Base-by-base conservation (phyloP, 208 protist genomes). In the Crithidia fasciculata region DNA sequence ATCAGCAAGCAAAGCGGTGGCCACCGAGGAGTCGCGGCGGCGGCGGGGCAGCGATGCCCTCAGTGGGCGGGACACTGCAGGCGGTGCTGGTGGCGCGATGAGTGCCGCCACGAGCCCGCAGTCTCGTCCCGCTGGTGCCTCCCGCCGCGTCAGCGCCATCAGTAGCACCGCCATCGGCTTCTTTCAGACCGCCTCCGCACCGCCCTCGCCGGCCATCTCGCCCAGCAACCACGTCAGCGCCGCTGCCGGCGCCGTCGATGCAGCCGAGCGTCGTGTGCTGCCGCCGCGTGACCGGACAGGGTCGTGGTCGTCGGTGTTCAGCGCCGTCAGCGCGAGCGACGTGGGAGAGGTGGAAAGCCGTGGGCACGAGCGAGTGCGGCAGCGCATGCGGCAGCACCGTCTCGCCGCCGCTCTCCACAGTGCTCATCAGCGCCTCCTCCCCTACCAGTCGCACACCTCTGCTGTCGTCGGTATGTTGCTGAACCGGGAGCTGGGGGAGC, bases 391-490 rank as follows among this genome's bases (percentile, higher is more conserved):
- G n/a, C 74, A 67, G 39, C 71, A 60, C 44, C 70, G 57, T 12
- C 50, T 65, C 10, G 43, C 55, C 4, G 63, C 15, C 3, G 72
- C 61, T 7, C 45, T 80, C 47, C 66, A 62, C 12, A 76, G 79
- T 13, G 57, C 56, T 10, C 67, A 73, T n/a, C 66, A 76, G 16
- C 82, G 83, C 9, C 83, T 88, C 16, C 58, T 70, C 39, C 83
- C 80, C 8, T 40, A 63, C 66, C 80, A 80, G 8, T 83, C 90
- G 5, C 85, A 91, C 78, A 61, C 73, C 41, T 53, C 78, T 19
- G 80, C 84, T 37, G 73, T 91, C 55, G 76, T 89, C 36, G 79
- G 68, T 40, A 60, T 90, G 7, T 58, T 79, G 18, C 60, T 91
- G 19, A 40, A 90, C 63, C 52, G 62, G 8, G 70, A 69, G 18